Evolutionary conservation across 805 yeast species (phyloP), one percentile per base, ranked within the genome.

Genomic region (Jamesozyma spencerorum): DNA sequence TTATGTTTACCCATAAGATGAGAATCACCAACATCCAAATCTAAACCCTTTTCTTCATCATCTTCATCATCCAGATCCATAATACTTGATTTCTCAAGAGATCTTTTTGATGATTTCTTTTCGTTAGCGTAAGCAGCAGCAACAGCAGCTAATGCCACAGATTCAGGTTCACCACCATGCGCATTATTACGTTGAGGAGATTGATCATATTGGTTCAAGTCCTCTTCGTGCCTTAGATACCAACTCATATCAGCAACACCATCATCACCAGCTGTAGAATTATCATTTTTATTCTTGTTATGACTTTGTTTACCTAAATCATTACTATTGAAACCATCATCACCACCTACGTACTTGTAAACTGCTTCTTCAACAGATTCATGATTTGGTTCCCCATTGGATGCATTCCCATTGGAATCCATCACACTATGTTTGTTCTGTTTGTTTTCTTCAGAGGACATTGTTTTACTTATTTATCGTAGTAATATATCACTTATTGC

Each of bases 291-390:
- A 24, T 46, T 29, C 10, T 36, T 27, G 13, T 39, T 35, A 14
- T 18, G 13, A 22, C 28, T 19, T 18, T 19, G 20, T 20, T 41
- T 44, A 17, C 28, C 40, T 27, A 18, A n/a, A 28, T 47, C 60
- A 51, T 37, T 63, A 33, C 48, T 57, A 14, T 68, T 75, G 32
- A 80, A 58, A 1, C 79, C 72, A 5, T 80, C 82, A 15, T 82
- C 85, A 5, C 80, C 82, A 15, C 82, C 85, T 12, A 81, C 90
- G 49, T 75, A 74, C 41, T 74, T 71, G 75, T 82, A 69, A 14
- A 83, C 87, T 0, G 87, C 92, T 14, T 83, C 92, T 51, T 81
- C 92, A 2, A 81, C 92, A 42, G 70, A 64, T 30, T 62, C 66
- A 13, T 18, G 59, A 22, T 53, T 37, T 10, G 40, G 29, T 31